Evolutionary conservation across 495 filamentous ascomycete genomes (phyloP).

Genomic region (Saxophila tyrrhenica): DNA sequence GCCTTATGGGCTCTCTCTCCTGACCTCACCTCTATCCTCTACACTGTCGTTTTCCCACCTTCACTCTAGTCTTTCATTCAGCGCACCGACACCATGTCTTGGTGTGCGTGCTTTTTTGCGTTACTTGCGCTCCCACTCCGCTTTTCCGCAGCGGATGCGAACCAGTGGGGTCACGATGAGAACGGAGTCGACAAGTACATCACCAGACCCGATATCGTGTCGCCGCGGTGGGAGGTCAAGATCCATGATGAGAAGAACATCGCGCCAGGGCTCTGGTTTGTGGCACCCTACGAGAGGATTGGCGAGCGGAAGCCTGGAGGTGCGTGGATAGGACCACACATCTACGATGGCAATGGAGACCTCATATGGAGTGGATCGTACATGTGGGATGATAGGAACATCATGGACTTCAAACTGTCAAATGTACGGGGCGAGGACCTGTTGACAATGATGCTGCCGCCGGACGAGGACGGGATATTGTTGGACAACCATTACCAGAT

Average conservation of each 20-base stretch:
- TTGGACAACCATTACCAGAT: slow-evolving; percentile 3
- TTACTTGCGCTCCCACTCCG: background rate
- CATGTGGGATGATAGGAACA: background rate
- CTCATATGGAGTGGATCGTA: slow-evolving; percentile 3
- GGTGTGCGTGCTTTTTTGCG: background rate
- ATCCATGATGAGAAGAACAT: background rate
- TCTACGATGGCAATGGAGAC: slow-evolving; percentile 4
- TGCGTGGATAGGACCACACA: slow-evolving; percentile 3
- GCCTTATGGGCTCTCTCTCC: background rate
- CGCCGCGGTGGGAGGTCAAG: background rate
- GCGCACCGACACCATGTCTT: background rate
- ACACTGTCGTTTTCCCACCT: background rate
- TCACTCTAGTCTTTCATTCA: background rate
- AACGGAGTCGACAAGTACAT: background rate
- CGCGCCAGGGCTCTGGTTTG: background rate
- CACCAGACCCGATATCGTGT: background rate
- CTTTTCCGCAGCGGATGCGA: background rate
- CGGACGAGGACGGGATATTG: background rate
- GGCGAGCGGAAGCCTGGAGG: background rate
- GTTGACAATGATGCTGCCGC: slow-evolving; percentile 1
- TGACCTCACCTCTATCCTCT: background rate
- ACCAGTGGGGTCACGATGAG: background rate
- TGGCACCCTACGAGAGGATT: slow-evolving; percentile 1
- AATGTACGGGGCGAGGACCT: slow-evolving; percentile 1
- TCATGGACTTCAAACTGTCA: background rate